These are phyloP conservation scores for Suillus occidentalis DNA, from an alignment of 768 basidiomycete species.

Conservation along the genomic window DNA sequence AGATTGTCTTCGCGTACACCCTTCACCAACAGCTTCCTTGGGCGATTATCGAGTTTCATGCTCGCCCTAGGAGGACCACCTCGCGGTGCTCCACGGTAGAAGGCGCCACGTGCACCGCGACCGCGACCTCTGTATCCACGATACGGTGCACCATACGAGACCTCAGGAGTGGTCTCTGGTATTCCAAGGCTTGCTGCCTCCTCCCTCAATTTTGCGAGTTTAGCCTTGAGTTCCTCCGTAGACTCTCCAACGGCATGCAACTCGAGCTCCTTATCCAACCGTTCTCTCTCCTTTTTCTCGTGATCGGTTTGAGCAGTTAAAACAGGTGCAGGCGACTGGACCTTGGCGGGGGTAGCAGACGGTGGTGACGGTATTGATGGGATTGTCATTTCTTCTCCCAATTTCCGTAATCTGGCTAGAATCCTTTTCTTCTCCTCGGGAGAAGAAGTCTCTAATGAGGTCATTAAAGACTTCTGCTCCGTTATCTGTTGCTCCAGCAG, in stretches of 20 bases:
- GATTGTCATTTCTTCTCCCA: slow-evolving; percentile 76
- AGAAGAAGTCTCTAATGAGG: slow-evolving; percentile 59
- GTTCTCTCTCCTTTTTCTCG: slow-evolving; percentile 59
- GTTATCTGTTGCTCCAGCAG: slow-evolving; percentile 79
- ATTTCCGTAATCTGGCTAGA: slow-evolving; percentile 70
- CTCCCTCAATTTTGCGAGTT: slow-evolving; percentile 73
- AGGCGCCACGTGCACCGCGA: slow-evolving; percentile 56
- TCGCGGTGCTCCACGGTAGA: slow-evolving; percentile 59
- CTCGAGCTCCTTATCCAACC: slow-evolving; percentile 84
- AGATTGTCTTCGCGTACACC: slow-evolving; percentile 56
- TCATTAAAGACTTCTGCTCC: slow-evolving; percentile 87
- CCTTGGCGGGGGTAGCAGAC: slow-evolving; percentile 28
- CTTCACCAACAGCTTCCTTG: slow-evolving; percentile 76
- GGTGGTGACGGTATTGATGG: slow-evolving; percentile 29
- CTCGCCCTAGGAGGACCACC: slow-evolving; percentile 68
- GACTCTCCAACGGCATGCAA: slow-evolving; percentile 50
- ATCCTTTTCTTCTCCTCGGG: slow-evolving; percentile 77
- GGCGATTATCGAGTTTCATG: slow-evolving; percentile 90
- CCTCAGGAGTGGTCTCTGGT: slow-evolving; percentile 42
- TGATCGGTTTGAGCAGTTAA: slow-evolving; percentile 38
- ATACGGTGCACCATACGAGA: slow-evolving; percentile 44
- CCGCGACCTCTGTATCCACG: slow-evolving; percentile 71
- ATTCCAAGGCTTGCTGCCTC: slow-evolving; percentile 82
- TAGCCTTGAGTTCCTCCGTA: slow-evolving; percentile 71
- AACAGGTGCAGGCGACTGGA: slow-evolving; percentile 27